A percentile compares a stretch with the other conserved stretches of the same genome.
These are phyloP conservation scores for Ustilago loliicola DNA, from an alignment of 1,284 basidiomycete species.

Conservation along the genomic window DNA sequence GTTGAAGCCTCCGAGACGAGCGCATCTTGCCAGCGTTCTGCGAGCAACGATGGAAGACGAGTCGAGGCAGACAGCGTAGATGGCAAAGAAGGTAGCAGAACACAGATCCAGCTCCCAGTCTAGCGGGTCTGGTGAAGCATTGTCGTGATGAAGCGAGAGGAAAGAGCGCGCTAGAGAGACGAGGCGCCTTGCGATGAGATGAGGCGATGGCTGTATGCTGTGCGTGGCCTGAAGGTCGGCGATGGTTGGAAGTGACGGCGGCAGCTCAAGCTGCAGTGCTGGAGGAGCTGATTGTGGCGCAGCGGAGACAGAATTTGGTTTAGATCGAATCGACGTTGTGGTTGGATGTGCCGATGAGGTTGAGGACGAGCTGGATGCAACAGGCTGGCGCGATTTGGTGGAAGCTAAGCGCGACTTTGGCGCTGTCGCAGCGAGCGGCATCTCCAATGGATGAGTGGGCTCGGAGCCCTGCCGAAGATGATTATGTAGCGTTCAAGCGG, in stretches of 20 bases:
- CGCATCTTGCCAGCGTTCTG: conserved; percentile 55
- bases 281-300: conserved; percentile 9
- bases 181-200: conserved; percentile 38
- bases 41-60: conserved; percentile 48
- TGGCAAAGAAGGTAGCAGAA: conserved; percentile 63
- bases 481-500: neutral
- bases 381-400: conserved; percentile 34
- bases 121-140: conserved; percentile 13
- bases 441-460: conserved; percentile 13
- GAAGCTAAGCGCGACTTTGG: conserved; percentile 34
- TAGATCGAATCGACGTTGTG: conserved; percentile 16
- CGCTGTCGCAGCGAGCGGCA: conserved; percentile 44
- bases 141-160: conserved; percentile 21
- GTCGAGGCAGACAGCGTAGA: conserved; percentile 57
- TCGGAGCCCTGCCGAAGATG: neutral
- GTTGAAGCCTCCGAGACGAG: conserved; percentile 58
- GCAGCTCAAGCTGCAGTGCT: conserved; percentile 23
- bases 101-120: conserved; percentile 50
- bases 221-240: conserved; percentile 20
- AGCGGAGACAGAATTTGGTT: neutral
- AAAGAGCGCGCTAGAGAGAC: conserved; percentile 42
- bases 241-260: conserved; percentile 42
- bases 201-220: conserved; percentile 21
- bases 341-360: conserved; percentile 32
- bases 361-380: conserved; percentile 28